A percentile compares a stretch with the other conserved stretches of the same genome.
These are phyloP conservation scores for Chenopodium album DNA, from an alignment of 148 eudicot species.

Conservation along the genomic window DNA sequence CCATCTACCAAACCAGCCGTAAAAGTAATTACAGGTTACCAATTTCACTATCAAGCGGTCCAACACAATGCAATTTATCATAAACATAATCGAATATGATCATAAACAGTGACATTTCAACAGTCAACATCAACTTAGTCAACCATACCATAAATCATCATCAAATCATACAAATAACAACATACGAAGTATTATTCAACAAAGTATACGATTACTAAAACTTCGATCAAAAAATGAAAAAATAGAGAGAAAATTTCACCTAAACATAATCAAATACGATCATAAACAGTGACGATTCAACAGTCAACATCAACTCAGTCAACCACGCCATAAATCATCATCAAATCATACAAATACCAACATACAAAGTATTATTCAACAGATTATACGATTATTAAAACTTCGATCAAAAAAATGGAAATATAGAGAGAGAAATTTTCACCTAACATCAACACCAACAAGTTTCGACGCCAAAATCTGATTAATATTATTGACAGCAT, in stretches of 20 bases:
- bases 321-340: background rate
- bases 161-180: background rate
- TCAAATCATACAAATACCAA: background rate
- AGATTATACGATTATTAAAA: background rate
- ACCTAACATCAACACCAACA: conserved; percentile 82
- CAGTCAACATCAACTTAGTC: background rate
- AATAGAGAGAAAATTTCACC: conserved; percentile 33
- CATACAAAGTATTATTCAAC: background rate
- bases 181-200: background rate
- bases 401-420: background rate
- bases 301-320: background rate
- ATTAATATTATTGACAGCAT: conserved; percentile 77
- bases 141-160: background rate
- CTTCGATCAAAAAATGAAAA: background rate
- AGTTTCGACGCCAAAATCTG: conserved; percentile 72
- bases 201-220: background rate
- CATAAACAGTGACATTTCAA: background rate
- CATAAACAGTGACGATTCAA: background rate
- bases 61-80: background rate
- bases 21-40: background rate
- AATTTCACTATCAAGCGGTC: background rate
- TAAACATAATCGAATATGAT: background rate
- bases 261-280: background rate
- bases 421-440: background rate
- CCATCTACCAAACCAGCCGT: too few species aligned